phyloP scores from a whole-genome alignment of 164 flowering plant species.

The Taxillus chinensis region DNA sequence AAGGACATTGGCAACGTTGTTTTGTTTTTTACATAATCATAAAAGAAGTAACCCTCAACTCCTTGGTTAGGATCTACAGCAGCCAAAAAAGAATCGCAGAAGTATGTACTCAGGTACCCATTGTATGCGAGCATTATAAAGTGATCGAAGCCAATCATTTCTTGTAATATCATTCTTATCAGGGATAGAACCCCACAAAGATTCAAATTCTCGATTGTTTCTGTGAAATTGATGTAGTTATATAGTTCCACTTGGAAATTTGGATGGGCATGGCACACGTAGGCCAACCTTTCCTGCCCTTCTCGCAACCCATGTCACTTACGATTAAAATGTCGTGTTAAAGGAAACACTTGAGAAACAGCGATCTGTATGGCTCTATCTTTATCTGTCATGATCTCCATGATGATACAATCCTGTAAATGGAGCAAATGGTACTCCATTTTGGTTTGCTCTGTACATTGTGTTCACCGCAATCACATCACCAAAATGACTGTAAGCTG shows the following conservation, averaged over 20 bases:
- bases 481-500: conserved; percentile 53
- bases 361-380: conserved; percentile 42
- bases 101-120: conserved; percentile 60
- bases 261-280: conserved; percentile 36
- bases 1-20: conserved; percentile 59
- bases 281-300: conserved; percentile 47
- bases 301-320: conserved; percentile 56
- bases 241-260: conserved; percentile 46
- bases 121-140: conserved; percentile 37
- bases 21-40: conserved; percentile 60
- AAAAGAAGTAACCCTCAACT: conserved; percentile 46
- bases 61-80: conserved; percentile 32
- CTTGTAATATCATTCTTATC: conserved; percentile 42
- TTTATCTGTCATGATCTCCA: conserved; percentile 48
- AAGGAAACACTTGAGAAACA: conserved; percentile 43
- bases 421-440: conserved; percentile 50
- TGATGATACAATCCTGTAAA: conserved; percentile 61
- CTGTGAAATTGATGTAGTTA: conserved; percentile 51
- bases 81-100: conserved; percentile 54
- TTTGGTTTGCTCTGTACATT: conserved; percentile 32
- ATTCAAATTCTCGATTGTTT: conserved; percentile 64
- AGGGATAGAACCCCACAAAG: conserved; percentile 40
- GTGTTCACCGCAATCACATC: conserved; percentile 52
- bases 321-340: conserved; percentile 44
- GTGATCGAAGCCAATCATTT: conserved; percentile 55